Percentiles rank a stretch among this genome's conserved stretches.
phyloP scores from a whole-genome alignment of 305 asterid species.

The Fraxinus floribunda region DNA sequence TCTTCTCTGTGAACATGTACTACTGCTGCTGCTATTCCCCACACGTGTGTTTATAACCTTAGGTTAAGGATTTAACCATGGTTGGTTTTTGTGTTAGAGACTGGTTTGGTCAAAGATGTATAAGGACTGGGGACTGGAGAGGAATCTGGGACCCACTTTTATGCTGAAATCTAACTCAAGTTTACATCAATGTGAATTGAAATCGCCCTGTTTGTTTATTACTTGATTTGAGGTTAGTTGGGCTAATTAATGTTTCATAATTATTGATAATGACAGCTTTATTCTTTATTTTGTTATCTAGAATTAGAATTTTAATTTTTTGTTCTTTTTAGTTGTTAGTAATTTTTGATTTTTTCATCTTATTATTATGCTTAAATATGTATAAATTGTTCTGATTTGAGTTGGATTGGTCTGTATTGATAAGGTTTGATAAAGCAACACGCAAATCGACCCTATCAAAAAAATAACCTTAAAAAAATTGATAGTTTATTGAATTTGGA shows the following conservation, averaged over 20 bases:
- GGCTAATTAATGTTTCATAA: constrained; percentile 9
- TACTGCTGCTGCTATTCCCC: constrained; percentile 30
- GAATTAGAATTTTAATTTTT: neutral
- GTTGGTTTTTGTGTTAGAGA: constrained; percentile 28
- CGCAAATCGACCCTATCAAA: neutral
- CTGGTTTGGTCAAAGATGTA: constrained; percentile 40
- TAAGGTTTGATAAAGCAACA: neutral
- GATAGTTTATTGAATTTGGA: neutral
- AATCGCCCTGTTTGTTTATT: constrained; percentile 14
- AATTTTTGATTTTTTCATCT: neutral
- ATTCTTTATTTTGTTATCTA: neutral
- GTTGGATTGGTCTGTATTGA: neutral
- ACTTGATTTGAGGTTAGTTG: constrained; percentile 20
- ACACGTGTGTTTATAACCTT: constrained; percentile 68
- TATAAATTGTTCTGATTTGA: neutral
- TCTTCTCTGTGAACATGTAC: constrained; percentile 19
- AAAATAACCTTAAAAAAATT: neutral
- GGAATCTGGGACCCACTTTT: neutral
- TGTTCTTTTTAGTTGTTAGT: neutral
- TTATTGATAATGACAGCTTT: neutral
- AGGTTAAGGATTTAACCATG: constrained; percentile 42
- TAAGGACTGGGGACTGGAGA: constrained; percentile 23
- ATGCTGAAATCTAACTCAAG: constrained; percentile 42
- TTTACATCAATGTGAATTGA: constrained; percentile 35
- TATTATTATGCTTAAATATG: neutral